Percentiles rank a stretch among this genome's conserved stretches.
Conservation (phyloP, 2,329 filamentous ascomycete genomes). For the Colletotrichum scovillei region DNA sequence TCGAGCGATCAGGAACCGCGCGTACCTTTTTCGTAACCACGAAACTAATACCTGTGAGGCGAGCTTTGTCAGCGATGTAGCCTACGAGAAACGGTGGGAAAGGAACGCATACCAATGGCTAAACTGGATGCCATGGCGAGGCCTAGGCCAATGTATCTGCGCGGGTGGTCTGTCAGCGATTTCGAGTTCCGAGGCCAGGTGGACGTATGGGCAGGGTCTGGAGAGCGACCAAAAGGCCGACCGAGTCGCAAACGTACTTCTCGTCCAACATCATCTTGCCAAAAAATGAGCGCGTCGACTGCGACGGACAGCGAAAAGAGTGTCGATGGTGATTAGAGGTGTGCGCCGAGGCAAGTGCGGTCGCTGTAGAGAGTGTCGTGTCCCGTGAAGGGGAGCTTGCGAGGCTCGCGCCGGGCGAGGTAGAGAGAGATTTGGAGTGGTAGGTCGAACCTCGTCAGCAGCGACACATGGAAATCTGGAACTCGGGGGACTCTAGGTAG, state of each 20-base stretch:
- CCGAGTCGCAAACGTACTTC: conserved; percentile 37
- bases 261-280: conserved; percentile 37
- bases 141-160: conserved; percentile 80
- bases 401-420: conserved; percentile 41
- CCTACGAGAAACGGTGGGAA: neutral
- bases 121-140: conserved; percentile 80
- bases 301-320: conserved; percentile 25
- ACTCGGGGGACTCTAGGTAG: conserved; percentile 13
- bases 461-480: conserved; percentile 33
- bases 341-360: conserved; percentile 20
- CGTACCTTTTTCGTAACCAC: conserved; percentile 98
- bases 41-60: conserved; percentile 83
- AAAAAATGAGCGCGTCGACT: conserved; percentile 30
- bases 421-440: conserved; percentile 11
- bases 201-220: neutral
- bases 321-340: conserved; percentile 7
- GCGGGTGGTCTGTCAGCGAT: conserved; percentile 45
- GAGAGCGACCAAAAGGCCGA: neutral
- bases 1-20: conserved; percentile 40
- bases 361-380: conserved; percentile 28
- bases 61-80: conserved; percentile 38
- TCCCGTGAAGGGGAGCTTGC: conserved; percentile 28
- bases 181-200: conserved; percentile 10
- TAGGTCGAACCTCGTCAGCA: conserved; percentile 31
- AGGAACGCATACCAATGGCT: conserved; percentile 71